These are phyloP conservation scores for Diaporthe helianthi DNA, from an alignment of 2,329 filamentous ascomycete genomes.

Conservation along the genomic window DNA sequence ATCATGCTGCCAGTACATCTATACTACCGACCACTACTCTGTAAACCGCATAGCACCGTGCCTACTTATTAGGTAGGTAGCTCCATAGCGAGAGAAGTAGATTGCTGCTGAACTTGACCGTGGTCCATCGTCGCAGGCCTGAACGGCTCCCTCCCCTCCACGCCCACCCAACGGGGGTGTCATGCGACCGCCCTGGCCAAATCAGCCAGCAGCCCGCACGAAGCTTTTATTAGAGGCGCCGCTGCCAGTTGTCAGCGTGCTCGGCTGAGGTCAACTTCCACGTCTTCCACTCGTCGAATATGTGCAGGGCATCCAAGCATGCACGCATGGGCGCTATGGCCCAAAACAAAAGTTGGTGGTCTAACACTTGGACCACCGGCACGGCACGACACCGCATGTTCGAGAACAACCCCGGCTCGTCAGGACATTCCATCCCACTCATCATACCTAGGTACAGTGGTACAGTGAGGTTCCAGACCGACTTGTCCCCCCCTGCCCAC, in stretches of 20 bases:
- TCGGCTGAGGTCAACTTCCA: neutral
- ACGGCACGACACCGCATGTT: constrained; percentile 24
- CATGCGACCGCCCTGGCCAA: constrained; percentile 26
- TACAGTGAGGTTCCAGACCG: constrained; percentile 23
- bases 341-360: neutral
- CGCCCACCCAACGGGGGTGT: neutral
- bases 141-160: neutral
- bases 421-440: neutral
- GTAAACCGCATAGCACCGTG: neutral
- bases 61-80: too few species aligned
- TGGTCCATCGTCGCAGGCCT: neutral
- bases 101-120: too few species aligned
- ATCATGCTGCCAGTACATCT: constrained; percentile 23
- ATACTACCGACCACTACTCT: constrained; percentile 14
- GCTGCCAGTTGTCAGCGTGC: constrained; percentile 12
- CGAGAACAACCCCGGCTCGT: neutral
- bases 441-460: too few species aligned
- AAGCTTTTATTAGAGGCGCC: constrained; percentile 16
- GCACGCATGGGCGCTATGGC: neutral
- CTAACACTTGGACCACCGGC: constrained; percentile 10
- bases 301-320: neutral
- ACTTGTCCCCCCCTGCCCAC: constrained; percentile 6
- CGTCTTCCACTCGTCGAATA: neutral
- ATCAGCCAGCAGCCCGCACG: constrained; percentile 12
- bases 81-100: neutral